These are phyloP conservation scores for Phaeoacremonium minimum DNA, from an alignment of 2,329 filamentous ascomycete genomes.

Conservation along the genomic window DNA sequence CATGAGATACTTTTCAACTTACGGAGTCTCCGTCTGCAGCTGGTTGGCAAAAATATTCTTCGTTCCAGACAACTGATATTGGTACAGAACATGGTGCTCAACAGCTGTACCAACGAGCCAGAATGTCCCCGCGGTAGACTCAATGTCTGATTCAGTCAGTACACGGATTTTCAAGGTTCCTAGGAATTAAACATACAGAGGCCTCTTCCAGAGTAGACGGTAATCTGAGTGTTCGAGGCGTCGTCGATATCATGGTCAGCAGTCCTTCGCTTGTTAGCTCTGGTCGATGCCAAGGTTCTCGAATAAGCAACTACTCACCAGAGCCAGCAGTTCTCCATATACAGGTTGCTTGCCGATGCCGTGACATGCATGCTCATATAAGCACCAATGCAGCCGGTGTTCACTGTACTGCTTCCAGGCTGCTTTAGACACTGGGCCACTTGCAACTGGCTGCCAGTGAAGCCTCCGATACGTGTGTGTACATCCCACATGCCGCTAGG, in stretches of 20 bases:
- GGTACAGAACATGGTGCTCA: conserved; percentile 63
- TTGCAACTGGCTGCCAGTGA: conserved; percentile 62
- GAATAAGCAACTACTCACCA: conserved; percentile 26
- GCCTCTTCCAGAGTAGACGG: conserved; percentile 45
- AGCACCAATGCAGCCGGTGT: conserved; percentile 26
- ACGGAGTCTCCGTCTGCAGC: conserved; percentile 64
- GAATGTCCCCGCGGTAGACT: conserved; percentile 36
- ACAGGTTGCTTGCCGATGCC: conserved; percentile 22
- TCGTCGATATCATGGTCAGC: conserved; percentile 30
- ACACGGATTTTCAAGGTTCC: neutral
- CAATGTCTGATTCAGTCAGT: conserved; percentile 25
- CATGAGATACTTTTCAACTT: no score
- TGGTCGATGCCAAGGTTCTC: conserved; percentile 6
- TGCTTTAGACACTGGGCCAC: conserved; percentile 61
- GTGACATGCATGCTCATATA: conserved; percentile 39
- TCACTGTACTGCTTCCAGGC: conserved; percentile 20
- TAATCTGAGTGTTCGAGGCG: conserved; percentile 36
- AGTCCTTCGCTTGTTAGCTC: conserved; percentile 11
- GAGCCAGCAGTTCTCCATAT: conserved; percentile 44
- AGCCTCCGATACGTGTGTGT: conserved; percentile 70
- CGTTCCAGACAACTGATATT: conserved; percentile 61
- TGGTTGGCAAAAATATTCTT: conserved; percentile 59
- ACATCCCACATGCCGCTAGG: conserved; percentile 66
- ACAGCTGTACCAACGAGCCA: conserved; percentile 64
- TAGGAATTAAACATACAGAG: conserved; percentile 18